phyloP scores from a whole-genome alignment of 768 basidiomycete species.

The Suillus hirtellus region DNA sequence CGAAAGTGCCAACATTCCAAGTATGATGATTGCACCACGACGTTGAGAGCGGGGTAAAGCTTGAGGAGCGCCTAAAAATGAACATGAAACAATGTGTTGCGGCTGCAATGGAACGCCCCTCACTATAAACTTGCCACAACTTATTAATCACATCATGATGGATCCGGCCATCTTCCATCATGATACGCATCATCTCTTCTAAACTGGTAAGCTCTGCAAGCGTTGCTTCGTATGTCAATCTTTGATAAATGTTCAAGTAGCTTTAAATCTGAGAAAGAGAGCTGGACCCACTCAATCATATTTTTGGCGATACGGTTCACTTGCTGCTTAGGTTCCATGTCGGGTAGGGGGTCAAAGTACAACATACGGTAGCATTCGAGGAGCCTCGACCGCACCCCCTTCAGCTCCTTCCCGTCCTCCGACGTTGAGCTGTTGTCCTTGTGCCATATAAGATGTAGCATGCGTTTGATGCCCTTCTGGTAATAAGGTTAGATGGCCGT shows the following conservation, averaged over 20 bases:
- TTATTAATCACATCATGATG: conserved; percentile 84
- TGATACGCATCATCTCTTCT: conserved; percentile 94
- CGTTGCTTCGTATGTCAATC: conserved; percentile 88
- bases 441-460: conserved; percentile 96
- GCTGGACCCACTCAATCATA: conserved; percentile 81
- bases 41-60: conserved; percentile 81
- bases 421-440: conserved; percentile 88
- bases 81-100: background rate
- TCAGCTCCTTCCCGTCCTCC: conserved; percentile 77
- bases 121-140: conserved; percentile 96
- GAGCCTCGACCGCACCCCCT: conserved; percentile 83
- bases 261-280: background rate
- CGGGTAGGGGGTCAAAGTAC: conserved; percentile 84
- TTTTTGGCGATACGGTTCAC: conserved; percentile 93
- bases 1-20: conserved; percentile 96
- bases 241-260: conserved; percentile 32
- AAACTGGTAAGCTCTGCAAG: conserved; percentile 94
- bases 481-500: conserved; percentile 11
- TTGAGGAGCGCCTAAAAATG: conserved; percentile 61
- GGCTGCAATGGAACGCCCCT: conserved; percentile 28
- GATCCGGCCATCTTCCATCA: conserved; percentile 89
- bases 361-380: conserved; percentile 86
- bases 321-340: conserved; percentile 78
- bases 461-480: conserved; percentile 88
- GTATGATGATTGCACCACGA: conserved; percentile 91